Evolutionary conservation across 305 asterid species (phyloP).

Genomic region (Salvia sclarea): DNA sequence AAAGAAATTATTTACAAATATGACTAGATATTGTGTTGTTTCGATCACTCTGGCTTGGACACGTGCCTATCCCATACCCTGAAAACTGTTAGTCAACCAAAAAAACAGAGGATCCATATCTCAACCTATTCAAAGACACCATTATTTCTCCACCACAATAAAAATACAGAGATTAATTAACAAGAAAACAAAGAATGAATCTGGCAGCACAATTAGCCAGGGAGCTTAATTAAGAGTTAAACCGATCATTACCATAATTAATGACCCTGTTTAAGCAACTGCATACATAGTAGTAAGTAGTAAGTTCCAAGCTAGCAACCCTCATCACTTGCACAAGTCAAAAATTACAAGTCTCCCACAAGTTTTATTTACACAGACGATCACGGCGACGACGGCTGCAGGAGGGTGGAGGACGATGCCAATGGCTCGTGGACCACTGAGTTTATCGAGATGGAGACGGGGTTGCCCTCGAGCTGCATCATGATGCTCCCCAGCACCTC

Average conservation of each 20-base stretch:
- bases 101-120: neutral
- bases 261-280: conserved; percentile 15
- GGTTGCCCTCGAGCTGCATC: conserved; percentile 79
- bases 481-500: conserved; percentile 72
- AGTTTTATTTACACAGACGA: neutral
- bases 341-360: conserved; percentile 14
- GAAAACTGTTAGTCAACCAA: neutral
- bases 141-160: neutral
- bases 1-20: too few species aligned
- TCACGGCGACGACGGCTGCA: conserved; percentile 49
- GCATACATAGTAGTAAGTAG: conserved; percentile 13
- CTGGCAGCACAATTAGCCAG: neutral
- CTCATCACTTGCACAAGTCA: neutral
- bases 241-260: conserved; percentile 20
- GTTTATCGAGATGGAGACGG: conserved; percentile 70
- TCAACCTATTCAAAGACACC: neutral
- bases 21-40: too few species aligned
- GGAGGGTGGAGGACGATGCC: conserved; percentile 57
- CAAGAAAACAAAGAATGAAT: neutral
- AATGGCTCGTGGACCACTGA: conserved; percentile 81
- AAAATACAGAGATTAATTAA: neutral
- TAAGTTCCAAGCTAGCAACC: conserved; percentile 19
- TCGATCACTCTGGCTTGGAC: too few species aligned
- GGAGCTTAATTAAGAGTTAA: conserved; percentile 1
- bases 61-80: neutral